phyloP scores from a whole-genome alignment of 352 stramenopile species.

The Blastocystis sp. region DNA sequence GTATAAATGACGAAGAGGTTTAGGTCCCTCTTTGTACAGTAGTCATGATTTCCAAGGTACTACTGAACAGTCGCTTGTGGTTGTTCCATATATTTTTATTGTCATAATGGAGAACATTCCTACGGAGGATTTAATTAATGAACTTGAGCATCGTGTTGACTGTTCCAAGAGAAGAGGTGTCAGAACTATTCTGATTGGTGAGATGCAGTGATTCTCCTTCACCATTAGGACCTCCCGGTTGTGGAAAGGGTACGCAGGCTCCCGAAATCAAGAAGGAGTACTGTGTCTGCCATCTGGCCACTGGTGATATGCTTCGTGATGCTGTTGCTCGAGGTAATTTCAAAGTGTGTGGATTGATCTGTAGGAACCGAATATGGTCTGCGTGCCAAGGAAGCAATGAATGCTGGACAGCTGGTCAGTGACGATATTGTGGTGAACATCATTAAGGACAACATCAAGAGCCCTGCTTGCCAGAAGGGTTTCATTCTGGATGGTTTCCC shows the following conservation, averaged over 20 bases:
- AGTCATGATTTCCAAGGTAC: background rate
- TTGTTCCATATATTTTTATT: background rate
- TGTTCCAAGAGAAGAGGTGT: conserved; percentile 84
- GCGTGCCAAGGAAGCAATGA: conserved; percentile 83
- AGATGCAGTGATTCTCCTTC: background rate
- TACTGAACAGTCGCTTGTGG: background rate
- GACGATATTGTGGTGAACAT: conserved; percentile 99
- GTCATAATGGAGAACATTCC: conserved; percentile 66
- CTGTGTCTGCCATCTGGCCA: conserved; percentile 93
- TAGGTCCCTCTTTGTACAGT: background rate
- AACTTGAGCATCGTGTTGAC: conserved; percentile 82
- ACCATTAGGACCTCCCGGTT: conserved; percentile 79
- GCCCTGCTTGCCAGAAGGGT: conserved; percentile 88
- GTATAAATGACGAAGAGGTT: background rate
- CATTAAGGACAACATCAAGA: conserved; percentile 94
- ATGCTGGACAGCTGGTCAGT: conserved; percentile 80
- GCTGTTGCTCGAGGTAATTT: conserved; percentile 82
- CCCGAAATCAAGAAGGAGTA: conserved; percentile 94
- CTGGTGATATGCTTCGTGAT: conserved; percentile 95
- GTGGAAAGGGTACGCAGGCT: conserved; percentile 96
- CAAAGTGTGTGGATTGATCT: conserved; percentile 10
- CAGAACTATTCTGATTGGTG: conserved; percentile 85
- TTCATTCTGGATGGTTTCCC: conserved; percentile 99
- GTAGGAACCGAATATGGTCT: conserved; percentile 69
- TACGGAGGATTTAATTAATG: conserved; percentile 76